phyloP scores from a whole-genome alignment of 1,139 yeast genomes.

The Oligophagozyma castellii region DNA sequence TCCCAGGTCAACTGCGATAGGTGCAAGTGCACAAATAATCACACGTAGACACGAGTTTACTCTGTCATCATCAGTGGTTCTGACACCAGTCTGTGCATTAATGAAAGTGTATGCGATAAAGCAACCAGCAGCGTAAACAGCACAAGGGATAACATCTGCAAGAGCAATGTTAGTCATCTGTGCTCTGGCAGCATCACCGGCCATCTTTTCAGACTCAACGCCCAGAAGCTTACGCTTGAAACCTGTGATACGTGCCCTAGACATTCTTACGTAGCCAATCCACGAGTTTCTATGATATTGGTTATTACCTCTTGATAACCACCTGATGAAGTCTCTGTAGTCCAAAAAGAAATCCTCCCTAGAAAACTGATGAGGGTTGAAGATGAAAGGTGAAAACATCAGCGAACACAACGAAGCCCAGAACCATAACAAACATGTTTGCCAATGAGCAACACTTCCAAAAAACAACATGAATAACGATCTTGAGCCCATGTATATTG shows the following conservation, averaged over 20 bases:
- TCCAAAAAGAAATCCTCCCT: conserved; percentile 99
- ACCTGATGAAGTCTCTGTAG: conserved; percentile 94
- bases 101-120: conserved; percentile 86
- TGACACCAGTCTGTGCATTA: conserved; percentile 95
- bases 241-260: conserved; percentile 96
- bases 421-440: conserved; percentile 94
- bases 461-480: conserved; percentile 77
- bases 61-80: conserved; percentile 29
- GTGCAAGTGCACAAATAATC: conserved; percentile 80
- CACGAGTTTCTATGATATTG: conserved; percentile 99
- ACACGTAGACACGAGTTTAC: conserved; percentile 80
- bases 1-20: conserved; percentile 84
- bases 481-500: conserved; percentile 94
- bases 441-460: conserved; percentile 93
- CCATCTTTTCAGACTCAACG: conserved; percentile 81
- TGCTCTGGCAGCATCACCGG: conserved; percentile 92
- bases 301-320: conserved; percentile 98
- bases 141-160: conserved; percentile 78
- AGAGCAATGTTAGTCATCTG: conserved; percentile 76
- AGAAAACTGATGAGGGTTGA: conserved; percentile 98
- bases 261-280: conserved; percentile 93
- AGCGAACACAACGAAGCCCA: conserved; percentile 91
- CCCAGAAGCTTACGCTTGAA: conserved; percentile 85
- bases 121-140: conserved; percentile 78
- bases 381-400: conserved; percentile 85